phyloP scores from a whole-genome alignment of 2,329 filamentous ascomycete genomes.

The Sporothrix phasma region DNA sequence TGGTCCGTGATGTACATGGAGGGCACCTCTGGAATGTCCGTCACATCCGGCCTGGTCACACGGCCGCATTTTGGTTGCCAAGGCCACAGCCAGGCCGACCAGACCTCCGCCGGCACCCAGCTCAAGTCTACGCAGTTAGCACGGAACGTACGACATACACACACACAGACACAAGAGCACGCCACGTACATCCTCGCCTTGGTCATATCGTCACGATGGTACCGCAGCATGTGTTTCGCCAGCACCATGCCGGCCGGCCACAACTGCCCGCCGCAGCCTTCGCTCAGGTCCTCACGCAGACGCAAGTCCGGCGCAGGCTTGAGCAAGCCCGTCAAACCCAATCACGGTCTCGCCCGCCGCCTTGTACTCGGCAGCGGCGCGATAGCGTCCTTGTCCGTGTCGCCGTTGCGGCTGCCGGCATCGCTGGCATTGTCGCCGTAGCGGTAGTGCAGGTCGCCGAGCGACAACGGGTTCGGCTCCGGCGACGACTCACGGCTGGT shows the following conservation, averaged over 20 bases:
- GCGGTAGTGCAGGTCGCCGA: conserved; percentile 23
- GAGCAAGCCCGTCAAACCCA: conserved; percentile 60
- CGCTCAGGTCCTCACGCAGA: conserved; percentile 74
- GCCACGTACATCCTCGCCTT: conserved; percentile 60
- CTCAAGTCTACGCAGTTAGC: conserved; percentile 55
- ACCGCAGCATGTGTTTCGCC: conserved; percentile 72
- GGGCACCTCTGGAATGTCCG: conserved; percentile 22
- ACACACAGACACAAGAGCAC: background rate
- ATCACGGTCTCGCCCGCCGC: conserved; percentile 40
- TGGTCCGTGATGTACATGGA: conserved; percentile 81
- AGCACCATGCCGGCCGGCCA: conserved; percentile 93
- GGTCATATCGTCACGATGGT: conserved; percentile 52
- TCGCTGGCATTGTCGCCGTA: conserved; percentile 23
- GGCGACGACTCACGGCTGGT: conserved; percentile 33
- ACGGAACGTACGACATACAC: background rate
- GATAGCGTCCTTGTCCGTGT: conserved; percentile 33
- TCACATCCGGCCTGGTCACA: background rate
- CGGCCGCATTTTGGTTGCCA: conserved; percentile 30
- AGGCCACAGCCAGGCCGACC: conserved; percentile 57
- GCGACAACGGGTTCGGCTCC: conserved; percentile 39
- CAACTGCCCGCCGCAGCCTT: conserved; percentile 84
- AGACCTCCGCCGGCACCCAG: conserved; percentile 86
- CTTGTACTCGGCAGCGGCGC: conserved; percentile 51
- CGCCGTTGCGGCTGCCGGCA: background rate
- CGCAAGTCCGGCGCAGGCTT: conserved; percentile 53